Conservation (phyloP, 1,284 basidiomycete species). For the Agaricales sp. region DNA sequence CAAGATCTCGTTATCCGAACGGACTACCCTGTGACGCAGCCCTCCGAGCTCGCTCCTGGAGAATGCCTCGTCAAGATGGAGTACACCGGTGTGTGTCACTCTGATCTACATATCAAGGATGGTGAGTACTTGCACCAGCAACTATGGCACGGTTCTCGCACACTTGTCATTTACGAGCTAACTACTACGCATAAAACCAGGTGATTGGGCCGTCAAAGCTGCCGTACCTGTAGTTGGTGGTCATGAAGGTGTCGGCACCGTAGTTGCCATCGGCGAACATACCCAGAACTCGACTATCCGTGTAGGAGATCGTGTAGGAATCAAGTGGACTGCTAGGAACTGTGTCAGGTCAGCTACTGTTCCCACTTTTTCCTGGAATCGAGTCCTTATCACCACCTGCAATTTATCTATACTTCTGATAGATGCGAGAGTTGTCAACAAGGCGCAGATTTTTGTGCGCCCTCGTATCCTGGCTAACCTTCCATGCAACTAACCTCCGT, state of each 20-base stretch:
- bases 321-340: slow-evolving; percentile 72
- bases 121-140: too few relatives aligned
- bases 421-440: slow-evolving; percentile 1
- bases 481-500: slow-evolving; percentile 18
- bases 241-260: slow-evolving; percentile 70
- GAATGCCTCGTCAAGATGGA: slow-evolving; percentile 76
- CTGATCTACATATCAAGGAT: not conserved
- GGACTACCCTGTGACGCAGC: slow-evolving; percentile 51
- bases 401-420: not conserved
- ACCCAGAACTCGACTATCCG: slow-evolving; percentile 52
- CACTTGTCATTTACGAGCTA: slow-evolving; percentile 38
- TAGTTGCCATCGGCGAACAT: slow-evolving; percentile 71
- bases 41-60: slow-evolving; percentile 61
- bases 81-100: slow-evolving; percentile 46
- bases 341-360: slow-evolving; percentile 30
- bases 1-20: slow-evolving; percentile 7
- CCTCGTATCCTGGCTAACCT: not conserved
- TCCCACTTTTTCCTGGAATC: not conserved
- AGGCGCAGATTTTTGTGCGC: not conserved
- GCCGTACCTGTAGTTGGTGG: slow-evolving; percentile 76
- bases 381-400: not conserved
- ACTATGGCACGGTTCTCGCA: slow-evolving; percentile 56
- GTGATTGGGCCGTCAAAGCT: slow-evolving; percentile 65
- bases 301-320: slow-evolving; percentile 75
- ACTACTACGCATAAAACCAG: slow-evolving; percentile 49